Base-by-base conservation (phyloP, 306 rosid species). In the Notholithocarpus densiflorus region DNA sequence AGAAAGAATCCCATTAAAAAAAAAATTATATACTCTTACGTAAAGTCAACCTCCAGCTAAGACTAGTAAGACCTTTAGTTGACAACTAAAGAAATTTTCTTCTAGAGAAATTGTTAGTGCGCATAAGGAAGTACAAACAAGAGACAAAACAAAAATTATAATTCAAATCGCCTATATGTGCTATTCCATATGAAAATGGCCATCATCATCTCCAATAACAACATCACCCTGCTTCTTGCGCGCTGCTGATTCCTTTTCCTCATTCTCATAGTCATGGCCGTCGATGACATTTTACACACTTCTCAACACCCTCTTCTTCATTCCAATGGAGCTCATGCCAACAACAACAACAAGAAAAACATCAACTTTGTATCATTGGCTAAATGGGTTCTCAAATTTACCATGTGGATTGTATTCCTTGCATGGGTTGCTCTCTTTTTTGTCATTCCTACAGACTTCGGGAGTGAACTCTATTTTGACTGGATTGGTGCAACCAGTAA, bases 341-440 rank as follows among this genome's bases (percentile, higher is more conserved):
- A 66, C 72, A n/a, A 66, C 48, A 3, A 66, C 26, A 66, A 66
- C 0, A 32, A 59, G 12, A 40, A 40, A 48, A 71, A 60, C 5
- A 53, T 84, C 43, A 20, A 66, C 74, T 29, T 82, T 45, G 78
- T 78, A 0, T 85, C 83, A n/a, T 86, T 75, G 32, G 79, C 84
- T 1, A 92, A 87, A 81, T 81, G 88, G 89, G 26, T 78, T 83
- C 90, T 94, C 66, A 88, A 83, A 82, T 59, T 11, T 64, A 53
- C 74, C 26, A 92, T 94, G 82, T 88, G 84, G 72, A 26, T 81
- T 3, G 76, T 92, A 56, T 90, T 94, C 52, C 53, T 78, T 57
- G 75, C 72, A 40, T 94, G 98, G 98, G 81, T 75, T 55, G 80
- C 82, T 51, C 74, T 89, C 13, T 82, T 85, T 23, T 92, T 89